Conservation (phyloP, 2,329 filamentous ascomycete genomes). For the Allantophomopsis cytisporea region DNA sequence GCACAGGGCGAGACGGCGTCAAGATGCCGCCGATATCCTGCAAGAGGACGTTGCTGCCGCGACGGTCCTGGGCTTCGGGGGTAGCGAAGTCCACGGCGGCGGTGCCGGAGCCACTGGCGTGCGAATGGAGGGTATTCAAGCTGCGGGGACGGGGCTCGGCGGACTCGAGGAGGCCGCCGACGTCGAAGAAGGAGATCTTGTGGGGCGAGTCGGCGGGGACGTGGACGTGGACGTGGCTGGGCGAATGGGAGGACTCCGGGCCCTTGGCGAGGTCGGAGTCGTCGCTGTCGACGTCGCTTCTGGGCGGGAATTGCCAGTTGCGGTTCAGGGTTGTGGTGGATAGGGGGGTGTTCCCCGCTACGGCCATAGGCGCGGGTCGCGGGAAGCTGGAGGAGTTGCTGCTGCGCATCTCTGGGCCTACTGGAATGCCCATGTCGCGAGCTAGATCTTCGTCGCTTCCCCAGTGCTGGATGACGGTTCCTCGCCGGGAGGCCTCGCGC, state of each 20-base stretch:
- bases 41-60: slow-evolving; percentile 42
- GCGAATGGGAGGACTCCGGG: slow-evolving; percentile 7
- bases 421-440: slow-evolving; percentile 60
- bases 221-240: no score
- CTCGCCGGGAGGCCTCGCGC: slow-evolving; percentile 25
- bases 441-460: slow-evolving; percentile 89
- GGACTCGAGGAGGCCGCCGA: slow-evolving; percentile 59
- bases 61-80: slow-evolving; percentile 28
- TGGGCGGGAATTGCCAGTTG: slow-evolving; percentile 16
- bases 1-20: slow-evolving; percentile 17
- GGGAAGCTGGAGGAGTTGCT: slow-evolving; percentile 3
- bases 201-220: slow-evolving; percentile 35
- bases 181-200: slow-evolving; percentile 71
- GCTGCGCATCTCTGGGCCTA: slow-evolving; percentile 34
- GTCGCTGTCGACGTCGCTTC: slow-evolving; percentile 24
- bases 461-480: slow-evolving; percentile 51
- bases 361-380: slow-evolving; percentile 18
- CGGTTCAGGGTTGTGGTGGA: slow-evolving; percentile 3
- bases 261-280: slow-evolving; percentile 21
- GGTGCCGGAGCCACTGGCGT: slow-evolving; percentile 9
- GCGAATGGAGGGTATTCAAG: slow-evolving; percentile 9
- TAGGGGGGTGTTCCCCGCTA: slow-evolving; percentile 8
- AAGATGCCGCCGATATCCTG: slow-evolving; percentile 44
- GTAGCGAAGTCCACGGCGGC: slow-evolving; percentile 10
- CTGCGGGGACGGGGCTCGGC: slow-evolving; percentile 17